A percentile compares a stretch with the other conserved stretches of the same genome.
These are phyloP conservation scores for Talaromyces sp. DNA, from an alignment of 2,329 filamentous ascomycete genomes.

Conservation along the genomic window DNA sequence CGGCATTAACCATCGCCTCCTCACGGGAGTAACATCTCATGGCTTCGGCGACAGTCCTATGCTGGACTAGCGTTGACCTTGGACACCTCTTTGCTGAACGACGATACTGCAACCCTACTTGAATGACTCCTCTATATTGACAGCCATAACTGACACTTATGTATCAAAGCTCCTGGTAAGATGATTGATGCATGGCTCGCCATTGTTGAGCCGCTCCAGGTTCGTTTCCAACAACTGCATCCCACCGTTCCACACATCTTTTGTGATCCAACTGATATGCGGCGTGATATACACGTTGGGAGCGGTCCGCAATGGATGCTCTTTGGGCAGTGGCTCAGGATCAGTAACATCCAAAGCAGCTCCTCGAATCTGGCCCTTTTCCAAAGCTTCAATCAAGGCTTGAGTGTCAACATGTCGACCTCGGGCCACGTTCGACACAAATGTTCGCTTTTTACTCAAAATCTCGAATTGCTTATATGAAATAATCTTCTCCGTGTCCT, in stretches of 20 bases:
- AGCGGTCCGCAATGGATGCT: constrained; percentile 68
- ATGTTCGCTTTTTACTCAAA: constrained; percentile 59
- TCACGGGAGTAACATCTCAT: neutral
- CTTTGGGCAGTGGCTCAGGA: constrained; percentile 69
- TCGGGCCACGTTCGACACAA: constrained; percentile 66
- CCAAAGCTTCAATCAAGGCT: constrained; percentile 62
- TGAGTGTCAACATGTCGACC: constrained; percentile 62
- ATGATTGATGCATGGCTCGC: neutral
- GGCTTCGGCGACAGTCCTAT: neutral
- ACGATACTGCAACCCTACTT: neutral
- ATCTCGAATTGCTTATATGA: constrained; percentile 54
- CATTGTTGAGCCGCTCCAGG: neutral
- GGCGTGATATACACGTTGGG: constrained; percentile 55
- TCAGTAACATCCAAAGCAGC: constrained; percentile 78
- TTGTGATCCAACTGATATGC: constrained; percentile 26
- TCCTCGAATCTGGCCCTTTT: constrained; percentile 56
- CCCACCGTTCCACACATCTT: neutral
- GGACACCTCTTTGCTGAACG: neutral
- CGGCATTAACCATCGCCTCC: neutral
- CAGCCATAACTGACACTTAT: neutral
- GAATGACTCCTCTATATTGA: neutral
- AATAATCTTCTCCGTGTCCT: constrained; percentile 54
- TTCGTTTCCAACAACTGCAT: neutral
- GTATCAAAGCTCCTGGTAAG: neutral
- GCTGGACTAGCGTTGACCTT: neutral